Percentiles rank a stretch among this genome's conserved stretches.
phyloP scores from a whole-genome alignment of 345 rosid genomes.

The Populus nigra region DNA sequence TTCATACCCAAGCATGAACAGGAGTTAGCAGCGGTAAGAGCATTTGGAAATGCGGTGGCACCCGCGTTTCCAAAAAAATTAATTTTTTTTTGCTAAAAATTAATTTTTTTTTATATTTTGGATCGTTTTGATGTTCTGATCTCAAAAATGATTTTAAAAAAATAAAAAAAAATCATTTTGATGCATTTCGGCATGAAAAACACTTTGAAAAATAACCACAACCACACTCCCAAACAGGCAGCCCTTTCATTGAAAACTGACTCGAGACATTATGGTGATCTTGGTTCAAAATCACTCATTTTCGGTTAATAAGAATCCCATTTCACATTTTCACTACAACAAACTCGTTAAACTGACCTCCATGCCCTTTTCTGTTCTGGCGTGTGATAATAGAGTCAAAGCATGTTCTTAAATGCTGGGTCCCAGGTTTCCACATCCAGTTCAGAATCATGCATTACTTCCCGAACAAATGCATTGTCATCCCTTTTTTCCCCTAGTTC shows the following conservation, averaged over 20 bases:
- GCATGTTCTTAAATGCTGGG: background rate
- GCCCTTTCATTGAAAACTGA: background rate
- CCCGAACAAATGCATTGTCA: background rate
- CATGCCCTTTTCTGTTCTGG: background rate
- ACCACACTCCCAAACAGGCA: too few relatives aligned
- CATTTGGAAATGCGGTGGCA: too few relatives aligned
- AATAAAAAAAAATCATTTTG: too few relatives aligned
- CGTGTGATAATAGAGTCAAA: background rate
- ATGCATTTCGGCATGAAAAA: too few relatives aligned
- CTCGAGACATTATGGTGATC: background rate
- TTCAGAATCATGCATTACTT: too few relatives aligned
- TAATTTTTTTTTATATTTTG: too few relatives aligned
- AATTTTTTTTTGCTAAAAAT: too few relatives aligned
- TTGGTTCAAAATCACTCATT: background rate
- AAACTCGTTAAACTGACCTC: background rate
- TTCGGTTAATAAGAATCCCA: background rate
- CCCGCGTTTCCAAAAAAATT: too few relatives aligned
- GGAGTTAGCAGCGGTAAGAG: slow-evolving; percentile 76
- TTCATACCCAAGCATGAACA: slow-evolving; percentile 93
- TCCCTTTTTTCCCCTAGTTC: background rate
- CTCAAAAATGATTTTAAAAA: too few relatives aligned
- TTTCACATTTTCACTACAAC: background rate
- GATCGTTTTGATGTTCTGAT: too few relatives aligned
- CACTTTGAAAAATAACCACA: too few relatives aligned
- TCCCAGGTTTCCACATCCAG: background rate